Evolutionary conservation across 1,284 basidiomycete genomes (phyloP), one percentile per base, ranked within the genome.

Genomic region (Phellopilus nigrolimitatus): DNA sequence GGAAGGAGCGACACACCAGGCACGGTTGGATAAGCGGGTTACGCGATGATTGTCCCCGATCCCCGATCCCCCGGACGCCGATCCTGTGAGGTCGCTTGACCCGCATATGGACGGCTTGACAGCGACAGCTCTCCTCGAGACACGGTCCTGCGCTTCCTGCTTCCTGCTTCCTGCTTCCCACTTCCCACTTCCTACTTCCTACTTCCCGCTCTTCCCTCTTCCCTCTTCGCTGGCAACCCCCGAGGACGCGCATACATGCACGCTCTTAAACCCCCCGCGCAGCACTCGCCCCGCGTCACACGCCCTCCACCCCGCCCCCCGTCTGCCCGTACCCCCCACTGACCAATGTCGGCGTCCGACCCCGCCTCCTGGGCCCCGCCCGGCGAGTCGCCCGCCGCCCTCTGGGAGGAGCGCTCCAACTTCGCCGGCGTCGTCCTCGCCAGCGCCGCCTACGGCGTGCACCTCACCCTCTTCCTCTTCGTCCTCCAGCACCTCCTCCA

Each of bases 341-440:
- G 17, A 27, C 10, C 21, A n/a, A 51, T 51, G 50, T 51, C 50
- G 37, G 42, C 19, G 2, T n/a, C 39, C 13, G 25, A 38, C 24
- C 45, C 47, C 21, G 22, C 48, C 2, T 31, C 53, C 9, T 53
- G 46, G 46, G 52, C 52, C 12, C 54, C 54, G 19, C 49, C 54
- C 9, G 54, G 50, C 36, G 54, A 55, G 44, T 42, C 54, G 7
- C n/a, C 34, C 9, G 2, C 36, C 6, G 54, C 40, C 38, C 54
- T 55, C 28, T 55, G 54, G 54, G 36, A 47, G 37, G 54, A 55
- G 38, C 42, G 54, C n/a, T 55, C 54, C 13, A 55, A 52, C 36
- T 55, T 51, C 33, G 42, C 19, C 40, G 49, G 54, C 31, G 44
- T 51, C 9, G 49, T 51, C 30, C 49, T 55, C 25, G 47, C 49